Evolutionary conservation across 2,329 filamentous ascomycete species (phyloP).

Genomic region (Fusarium buharicum): DNA sequence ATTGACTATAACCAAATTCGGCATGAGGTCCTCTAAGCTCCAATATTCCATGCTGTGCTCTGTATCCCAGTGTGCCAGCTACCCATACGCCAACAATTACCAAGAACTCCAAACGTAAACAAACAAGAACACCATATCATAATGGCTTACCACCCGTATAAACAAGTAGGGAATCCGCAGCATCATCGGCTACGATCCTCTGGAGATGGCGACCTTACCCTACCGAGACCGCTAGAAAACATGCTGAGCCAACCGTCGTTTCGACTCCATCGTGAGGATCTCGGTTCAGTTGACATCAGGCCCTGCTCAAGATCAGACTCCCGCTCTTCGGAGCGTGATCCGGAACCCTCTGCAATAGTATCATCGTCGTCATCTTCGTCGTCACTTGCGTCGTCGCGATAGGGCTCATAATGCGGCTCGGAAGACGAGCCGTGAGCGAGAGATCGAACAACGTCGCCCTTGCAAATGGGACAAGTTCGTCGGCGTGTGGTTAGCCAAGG

Average conservation of each 20-base stretch:
- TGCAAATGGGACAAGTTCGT: slow-evolving; percentile 98
- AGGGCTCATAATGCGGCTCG: slow-evolving; percentile 64
- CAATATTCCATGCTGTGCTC: slow-evolving; percentile 24
- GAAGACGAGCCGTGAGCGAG: slow-evolving; percentile 66
- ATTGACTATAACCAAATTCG: slow-evolving; percentile 27
- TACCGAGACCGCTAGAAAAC: slow-evolving; percentile 49
- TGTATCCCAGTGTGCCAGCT: slow-evolving; percentile 25
- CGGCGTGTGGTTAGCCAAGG: slow-evolving; percentile 96
- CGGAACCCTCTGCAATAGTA: slow-evolving; percentile 51
- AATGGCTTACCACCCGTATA: slow-evolving; percentile 14
- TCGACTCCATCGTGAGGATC: slow-evolving; percentile 39
- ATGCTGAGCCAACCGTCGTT: slow-evolving; percentile 53
- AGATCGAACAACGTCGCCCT: slow-evolving; percentile 89
- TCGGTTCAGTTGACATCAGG: slow-evolving; percentile 38
- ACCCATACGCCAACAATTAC: slow-evolving; percentile 22
- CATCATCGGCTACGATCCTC: slow-evolving; percentile 43
- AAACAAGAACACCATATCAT: slow-evolving; percentile 29
- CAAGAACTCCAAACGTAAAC: slow-evolving; percentile 29
- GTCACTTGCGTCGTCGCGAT: slow-evolving; percentile 62
- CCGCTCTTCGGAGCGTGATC: slow-evolving; percentile 46
- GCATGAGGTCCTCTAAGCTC: slow-evolving; percentile 26
- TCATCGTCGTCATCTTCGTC: slow-evolving; percentile 57
- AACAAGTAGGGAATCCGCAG: background rate
- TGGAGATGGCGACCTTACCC: slow-evolving; percentile 40
- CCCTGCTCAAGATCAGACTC: slow-evolving; percentile 59